Evolutionary conservation across 2,329 filamentous ascomycete genomes (phyloP), one percentile per base, ranked within the genome.

Genomic region (Xylariaceae sp.): DNA sequence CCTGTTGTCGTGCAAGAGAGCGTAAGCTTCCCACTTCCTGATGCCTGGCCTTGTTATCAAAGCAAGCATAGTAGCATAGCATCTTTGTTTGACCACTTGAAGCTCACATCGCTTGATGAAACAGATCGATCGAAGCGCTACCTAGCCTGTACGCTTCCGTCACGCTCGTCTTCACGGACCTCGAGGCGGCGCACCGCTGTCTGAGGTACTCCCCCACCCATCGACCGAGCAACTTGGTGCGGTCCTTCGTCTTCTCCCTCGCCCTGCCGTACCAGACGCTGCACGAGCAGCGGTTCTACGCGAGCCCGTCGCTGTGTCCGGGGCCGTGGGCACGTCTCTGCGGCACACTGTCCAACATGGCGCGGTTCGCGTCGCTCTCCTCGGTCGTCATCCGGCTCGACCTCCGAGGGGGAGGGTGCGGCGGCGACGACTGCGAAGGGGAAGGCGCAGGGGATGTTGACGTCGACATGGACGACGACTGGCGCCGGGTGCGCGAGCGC

Each of bases 401-500:
- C 19, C 32, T 54, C 3, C n/a, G n/a, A n/a, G n/a, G n/a, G n/a
- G n/a, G n/a, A n/a, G n/a, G n/a, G n/a, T n/a, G n/a, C n/a, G n/a
- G n/a, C n/a, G n/a, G n/a, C n/a, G n/a, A n/a, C n/a, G n/a, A n/a
- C n/a, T n/a, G n/a, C n/a, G n/a, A n/a, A n/a, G n/a, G n/a, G n/a
- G n/a, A n/a, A n/a, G n/a, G n/a, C n/a, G 38, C 37, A 8, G 47
- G 41, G 17, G 24, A 41, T 26, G 9, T 14, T 12, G 29, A 34
- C 9, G 32, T 8, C 5, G 32, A 23, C 17, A 21, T 15, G n/a
- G n/a, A n/a, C 16, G 37, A 41, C 8, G 31, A 38, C 13, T 55
- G 52, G 52, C 47, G 46, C 40, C 40, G 52, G 31, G 51, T 54
- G 6, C 51, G 51, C 34, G 51, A 55, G 43, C 44, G 44, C 31